phyloP scores from a whole-genome alignment of 768 basidiomycete species.

The Macrolepiota fuliginosa region DNA sequence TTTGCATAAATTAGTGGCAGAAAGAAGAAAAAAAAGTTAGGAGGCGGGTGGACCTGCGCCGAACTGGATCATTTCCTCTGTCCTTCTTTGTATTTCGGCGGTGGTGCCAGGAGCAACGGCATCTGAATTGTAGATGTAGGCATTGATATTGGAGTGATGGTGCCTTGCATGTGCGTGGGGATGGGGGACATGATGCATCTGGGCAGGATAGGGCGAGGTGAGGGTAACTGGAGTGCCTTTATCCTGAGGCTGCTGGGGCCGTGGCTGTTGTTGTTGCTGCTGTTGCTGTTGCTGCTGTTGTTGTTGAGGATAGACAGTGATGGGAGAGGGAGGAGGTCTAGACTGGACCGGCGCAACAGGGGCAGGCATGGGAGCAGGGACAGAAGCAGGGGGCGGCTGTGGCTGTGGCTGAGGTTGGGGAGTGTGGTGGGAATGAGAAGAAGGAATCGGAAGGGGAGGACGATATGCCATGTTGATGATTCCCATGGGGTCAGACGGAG shows the following conservation, averaged over 20 bases:
- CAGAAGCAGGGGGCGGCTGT: conserved; percentile 1
- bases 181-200: conserved; percentile 81
- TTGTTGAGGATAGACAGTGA: conserved; percentile 19
- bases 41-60: conserved; percentile 30
- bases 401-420: conserved; percentile 13
- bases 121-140: conserved; percentile 39
- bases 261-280: conserved; percentile 20
- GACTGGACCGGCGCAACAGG: neutral
- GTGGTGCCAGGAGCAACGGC: conserved; percentile 24
- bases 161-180: conserved; percentile 77
- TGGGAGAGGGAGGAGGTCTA: conserved; percentile 10
- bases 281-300: conserved; percentile 7
- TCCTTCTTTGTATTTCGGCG: conserved; percentile 38
- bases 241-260: conserved; percentile 16
- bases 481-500: conserved; percentile 21
- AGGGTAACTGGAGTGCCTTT: conserved; percentile 35
- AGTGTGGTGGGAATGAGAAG: conserved; percentile 13
- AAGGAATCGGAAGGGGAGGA: conserved; percentile 11
- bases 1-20: conserved; percentile 14
- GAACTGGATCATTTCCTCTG: conserved; percentile 50
- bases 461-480: conserved; percentile 25
- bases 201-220: conserved; percentile 57
- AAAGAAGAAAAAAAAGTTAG: conserved; percentile 14
- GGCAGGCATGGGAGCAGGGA: conserved; percentile 10
- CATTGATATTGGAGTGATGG: conserved; percentile 53